Base-by-base conservation (phyloP, 768 basidiomycete genomes). In the Phylloporus sp. region DNA sequence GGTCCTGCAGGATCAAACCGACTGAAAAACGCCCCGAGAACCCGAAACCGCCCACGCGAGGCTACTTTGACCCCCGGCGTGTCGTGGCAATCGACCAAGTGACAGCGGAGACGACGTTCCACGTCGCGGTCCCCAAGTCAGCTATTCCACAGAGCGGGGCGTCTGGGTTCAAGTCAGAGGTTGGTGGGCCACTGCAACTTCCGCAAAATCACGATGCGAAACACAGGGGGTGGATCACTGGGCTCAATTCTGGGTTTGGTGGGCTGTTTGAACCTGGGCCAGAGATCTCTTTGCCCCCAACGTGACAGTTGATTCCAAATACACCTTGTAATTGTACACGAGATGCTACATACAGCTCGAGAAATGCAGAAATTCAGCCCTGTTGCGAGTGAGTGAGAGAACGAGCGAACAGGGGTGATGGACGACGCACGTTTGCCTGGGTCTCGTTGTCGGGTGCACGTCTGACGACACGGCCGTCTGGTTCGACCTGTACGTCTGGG, bases 21-120 rank as follows among this genome's bases (percentile, higher is more conserved):
- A 71, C 69, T 3, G 62, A 70, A 50, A 58, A 60, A 49, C 41
- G 46, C 5, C 65, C 60, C 0, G 53, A 54, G 50, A 57, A 57
- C 18, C 56, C 58, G 0, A 57, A 56, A 1, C 35, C 49, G 5
- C 63, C 23, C 11, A 23, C 63, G 4, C 66, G 23, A 3, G 70
- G 71, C 11, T 67, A 63, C 15, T 72, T 72, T 45, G 70, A 72
- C 38, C 72, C 71, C 3, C 58, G 71, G 38, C 60, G 71, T 13
- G 64, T 69, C 22, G 47, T 53, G 0, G 38, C 40, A 9, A 62
- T 72, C 45, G 71, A 73, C 53, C 72, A 72, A 45, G 57, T 73
- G 29, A 50, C 62, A 20, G 46, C 72, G 31, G 67, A 72, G 32
- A 31, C 46, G 24, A 56, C 58, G 0, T 57, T 50, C 47, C 61